Percentiles rank a stretch among this genome's conserved stretches.
phyloP scores from a whole-genome alignment of 2,329 filamentous ascomycete genomes.

The Furcasterigmium sp. region DNA sequence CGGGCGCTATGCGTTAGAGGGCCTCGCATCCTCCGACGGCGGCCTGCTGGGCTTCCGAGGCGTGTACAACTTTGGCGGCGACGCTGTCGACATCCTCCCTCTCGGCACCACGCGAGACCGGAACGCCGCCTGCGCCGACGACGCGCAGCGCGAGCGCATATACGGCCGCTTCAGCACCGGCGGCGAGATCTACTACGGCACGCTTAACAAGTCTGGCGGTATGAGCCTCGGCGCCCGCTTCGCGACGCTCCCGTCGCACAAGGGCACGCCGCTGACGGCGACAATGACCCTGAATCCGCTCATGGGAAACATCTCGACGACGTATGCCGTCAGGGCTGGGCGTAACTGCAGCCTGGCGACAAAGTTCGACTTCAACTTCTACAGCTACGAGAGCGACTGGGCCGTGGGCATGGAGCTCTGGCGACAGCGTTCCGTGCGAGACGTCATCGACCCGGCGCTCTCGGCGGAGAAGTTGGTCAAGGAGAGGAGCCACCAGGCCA shows the following conservation, averaged over 20 bases:
- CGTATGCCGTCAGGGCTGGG: constrained; percentile 85
- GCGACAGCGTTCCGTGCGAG: constrained; percentile 50
- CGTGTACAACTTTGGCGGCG: constrained; percentile 88
- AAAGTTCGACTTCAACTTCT: constrained; percentile 94
- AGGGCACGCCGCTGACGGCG: constrained; percentile 86
- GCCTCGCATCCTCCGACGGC: constrained; percentile 87
- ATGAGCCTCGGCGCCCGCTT: constrained; percentile 86
- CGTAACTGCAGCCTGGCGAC: constrained; percentile 80
- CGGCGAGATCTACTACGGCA: constrained; percentile 91
- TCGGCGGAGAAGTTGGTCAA: constrained; percentile 12
- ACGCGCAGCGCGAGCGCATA: constrained; percentile 45
- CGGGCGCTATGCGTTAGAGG: constrained; percentile 84
- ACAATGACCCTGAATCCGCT: constrained; percentile 90
- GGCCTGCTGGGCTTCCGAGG: constrained; percentile 82
- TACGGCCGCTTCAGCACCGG: constrained; percentile 86
- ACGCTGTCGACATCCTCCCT: constrained; percentile 37
- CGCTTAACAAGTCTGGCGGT: constrained; percentile 88
- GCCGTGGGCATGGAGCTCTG: constrained; percentile 90
- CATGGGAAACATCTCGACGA: constrained; percentile 88
- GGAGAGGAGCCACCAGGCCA: constrained; percentile 42
- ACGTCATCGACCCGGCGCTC: constrained; percentile 6
- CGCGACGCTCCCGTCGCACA: constrained; percentile 74
- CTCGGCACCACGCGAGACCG: constrained; percentile 14
- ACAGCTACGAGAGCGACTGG: constrained; percentile 95
- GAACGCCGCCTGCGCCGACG: constrained; percentile 24